Evolutionary conservation across 176 grass and related monocot genomes (phyloP).

Genomic region (Dactylis glomerata): DNA sequence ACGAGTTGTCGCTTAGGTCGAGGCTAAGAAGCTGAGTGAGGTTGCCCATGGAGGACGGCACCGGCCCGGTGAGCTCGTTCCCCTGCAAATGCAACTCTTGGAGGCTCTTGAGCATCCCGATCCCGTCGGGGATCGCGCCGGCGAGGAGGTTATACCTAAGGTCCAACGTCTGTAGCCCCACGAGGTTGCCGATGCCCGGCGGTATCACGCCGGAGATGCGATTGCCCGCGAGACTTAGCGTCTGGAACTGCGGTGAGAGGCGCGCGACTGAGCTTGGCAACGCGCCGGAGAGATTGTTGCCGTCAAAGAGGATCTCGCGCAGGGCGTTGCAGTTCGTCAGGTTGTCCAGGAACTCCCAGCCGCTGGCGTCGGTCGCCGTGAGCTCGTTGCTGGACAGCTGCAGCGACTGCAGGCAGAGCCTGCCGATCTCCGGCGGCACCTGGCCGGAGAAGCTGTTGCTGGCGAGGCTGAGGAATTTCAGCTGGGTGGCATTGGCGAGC

Average conservation of each 20-base stretch:
- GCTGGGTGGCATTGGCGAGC: slow-evolving; percentile 21
- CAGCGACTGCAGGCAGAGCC: slow-evolving; percentile 12
- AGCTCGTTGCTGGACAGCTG: slow-evolving; percentile 20
- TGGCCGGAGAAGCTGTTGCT: slow-evolving; percentile 44
- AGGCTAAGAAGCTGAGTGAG: slow-evolving; percentile 28
- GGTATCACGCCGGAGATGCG: slow-evolving; percentile 38
- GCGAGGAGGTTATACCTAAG: slow-evolving; percentile 19
- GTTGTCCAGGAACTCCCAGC: slow-evolving; percentile 28
- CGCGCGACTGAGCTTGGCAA: slow-evolving; percentile 17
- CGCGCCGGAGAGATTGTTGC: slow-evolving; percentile 16
- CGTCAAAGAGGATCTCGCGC: background rate
- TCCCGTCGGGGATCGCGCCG: slow-evolving; percentile 27
- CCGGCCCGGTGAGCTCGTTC: slow-evolving; percentile 25
- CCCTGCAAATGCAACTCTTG: background rate
- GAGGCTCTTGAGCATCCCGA: slow-evolving; percentile 39
- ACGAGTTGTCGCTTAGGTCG: background rate
- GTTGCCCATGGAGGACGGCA: slow-evolving; percentile 32
- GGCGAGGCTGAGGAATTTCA: slow-evolving; percentile 10
- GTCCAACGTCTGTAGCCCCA: slow-evolving; percentile 15
- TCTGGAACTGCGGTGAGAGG: slow-evolving; percentile 25
- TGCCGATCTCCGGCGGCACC: slow-evolving; percentile 26
- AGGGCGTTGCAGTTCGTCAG: slow-evolving; percentile 33
- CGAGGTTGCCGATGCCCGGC: background rate
- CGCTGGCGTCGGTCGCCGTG: background rate
- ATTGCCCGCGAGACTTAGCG: slow-evolving; percentile 26